Base-by-base conservation (phyloP, 805 yeast genomes). In the Suhomyces prunicola region DNA sequence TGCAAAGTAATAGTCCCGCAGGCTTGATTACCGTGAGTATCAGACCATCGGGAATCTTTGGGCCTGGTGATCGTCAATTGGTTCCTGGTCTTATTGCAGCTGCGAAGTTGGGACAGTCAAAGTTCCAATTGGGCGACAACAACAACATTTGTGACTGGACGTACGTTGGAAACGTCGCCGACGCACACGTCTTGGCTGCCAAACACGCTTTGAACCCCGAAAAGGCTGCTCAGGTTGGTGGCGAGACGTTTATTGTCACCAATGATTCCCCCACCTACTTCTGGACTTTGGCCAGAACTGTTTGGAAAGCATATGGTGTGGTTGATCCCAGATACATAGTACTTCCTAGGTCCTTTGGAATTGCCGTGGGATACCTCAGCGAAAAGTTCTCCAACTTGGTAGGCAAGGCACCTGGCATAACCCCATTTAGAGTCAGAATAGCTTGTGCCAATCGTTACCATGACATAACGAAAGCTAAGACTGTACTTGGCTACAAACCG, bases 11-110 rank as follows among this genome's bases (percentile, higher is more conserved):
- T 68, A 80, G 81, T 47, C 68, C 72, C 0, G 73, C 77, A 12
- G 76, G 75, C 1, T 81, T 92, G 58, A 72, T 80, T 47, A 94
- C 99, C 0, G 87, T 89, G 36, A 94, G 97, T 1, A 71, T 94
- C 47, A 82, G 99, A 57, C 99, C 99, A 1, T 97, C 99, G 1
- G 99, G 99, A 40, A 91, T 94, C 47, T 94, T 94, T 74, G 99
- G 99, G 5, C 99, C 98, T 5, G 98, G 99, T 44, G 99, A 94
- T 69, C 83, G 99, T 55, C 99, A 94, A 69, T 74, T 94, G 64
- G 94, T 94, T 46, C 99, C 99, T 10, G 96, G 96, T 3, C 76
- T 94, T 54, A 83, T 97, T 65, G 80, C 80, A 13, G 97, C 90
- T 44, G 91, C 96, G 3, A 80, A 80, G 54, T 73, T 82, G 51